These are phyloP conservation scores for Meira nashicola DNA, from an alignment of 1,284 basidiomycete genomes.

Conservation along the genomic window DNA sequence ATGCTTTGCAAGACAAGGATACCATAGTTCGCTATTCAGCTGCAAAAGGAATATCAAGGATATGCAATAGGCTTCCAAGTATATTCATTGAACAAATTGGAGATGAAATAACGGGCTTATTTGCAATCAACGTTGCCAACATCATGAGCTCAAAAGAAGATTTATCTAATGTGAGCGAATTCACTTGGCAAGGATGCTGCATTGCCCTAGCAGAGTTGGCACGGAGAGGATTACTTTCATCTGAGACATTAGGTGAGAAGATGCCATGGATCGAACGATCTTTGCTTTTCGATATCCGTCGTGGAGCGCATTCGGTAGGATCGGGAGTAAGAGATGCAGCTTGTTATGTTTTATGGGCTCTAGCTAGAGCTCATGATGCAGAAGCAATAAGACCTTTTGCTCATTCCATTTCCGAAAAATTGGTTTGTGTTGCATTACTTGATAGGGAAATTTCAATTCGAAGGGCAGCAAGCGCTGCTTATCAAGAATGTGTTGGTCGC, in stretches of 20 bases:
- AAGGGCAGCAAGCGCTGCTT: slow-evolving; percentile 94
- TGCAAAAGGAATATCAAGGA: slow-evolving; percentile 83
- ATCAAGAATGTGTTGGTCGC: slow-evolving; percentile 92
- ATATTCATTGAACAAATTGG: slow-evolving; percentile 75
- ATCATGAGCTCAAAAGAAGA: slow-evolving; percentile 64
- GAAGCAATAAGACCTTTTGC: slow-evolving; percentile 65
- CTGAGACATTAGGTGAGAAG: slow-evolving; percentile 23
- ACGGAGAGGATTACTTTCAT: slow-evolving; percentile 63
- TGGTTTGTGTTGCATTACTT: slow-evolving; percentile 75
- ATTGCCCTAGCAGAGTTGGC: slow-evolving; percentile 88
- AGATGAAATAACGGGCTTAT: slow-evolving; percentile 70
- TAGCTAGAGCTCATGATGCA: slow-evolving; percentile 64
- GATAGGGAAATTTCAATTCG: slow-evolving; percentile 93
- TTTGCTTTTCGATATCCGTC: slow-evolving; percentile 82
- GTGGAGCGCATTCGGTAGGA: slow-evolving; percentile 86
- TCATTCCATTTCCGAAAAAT: slow-evolving; percentile 59
- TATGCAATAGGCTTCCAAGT: slow-evolving; percentile 72
- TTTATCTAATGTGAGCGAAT: slow-evolving; percentile 62
- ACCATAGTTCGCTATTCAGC: slow-evolving; percentile 91
- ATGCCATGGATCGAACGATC: slow-evolving; percentile 56
- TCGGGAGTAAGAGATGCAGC: slow-evolving; percentile 91
- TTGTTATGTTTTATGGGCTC: slow-evolving; percentile 89
- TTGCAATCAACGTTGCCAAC: slow-evolving; percentile 61
- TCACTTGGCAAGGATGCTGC: slow-evolving; percentile 90
- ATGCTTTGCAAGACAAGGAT: slow-evolving; percentile 80